Evolutionary conservation across 352 stramenopile genomes (phyloP), one percentile per base, ranked within the genome.

Genomic region (Phytophthora litchii): DNA sequence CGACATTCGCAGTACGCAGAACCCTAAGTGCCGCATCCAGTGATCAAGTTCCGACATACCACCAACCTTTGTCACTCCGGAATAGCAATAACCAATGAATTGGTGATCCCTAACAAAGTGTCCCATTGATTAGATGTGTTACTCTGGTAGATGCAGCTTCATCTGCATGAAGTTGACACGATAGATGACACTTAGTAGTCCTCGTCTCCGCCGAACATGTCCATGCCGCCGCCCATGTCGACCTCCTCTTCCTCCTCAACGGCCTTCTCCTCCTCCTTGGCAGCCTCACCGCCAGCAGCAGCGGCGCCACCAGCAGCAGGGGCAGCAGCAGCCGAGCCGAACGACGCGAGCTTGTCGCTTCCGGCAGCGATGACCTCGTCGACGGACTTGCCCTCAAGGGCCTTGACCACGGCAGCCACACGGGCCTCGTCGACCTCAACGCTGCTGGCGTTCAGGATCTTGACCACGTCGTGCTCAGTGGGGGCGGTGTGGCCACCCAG

Each of bases 401-500:
- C 85, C 58, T 80, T 76, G 51, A 95, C 72, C 50, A 95, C 70
- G 66, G 89, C 88, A 56, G 49, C 67, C 9, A 95, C 57, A 51
- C 80, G 81, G 7, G 70, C 67, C 13, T 70, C 76, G 64, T 98
- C 87, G 37, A 87, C 79, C 70, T 98, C 93, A 34, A 93, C 81
- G 54, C 92, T 94, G 50, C 86, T 88, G 40, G 94, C 91, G 57
- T 88, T 73, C 42, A 99, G 80, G 59, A 99, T 97, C 47, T 80
- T 81, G 53, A 83, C 95, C 61, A 98, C 82, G 52, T 99, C 94
- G 66, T 86, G 86, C 44, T 83, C 89, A 62, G 76, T 91, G 58
- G 96, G 96, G 46, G 67, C 73, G 36, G 70, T 76, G 83, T 98
- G 96, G 63, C 96, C 96, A 63, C 90, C 94, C 53, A 99, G 81